Evolutionary conservation across 1,284 basidiomycete species (phyloP).

Genomic region (Violaceomyces palustris): DNA sequence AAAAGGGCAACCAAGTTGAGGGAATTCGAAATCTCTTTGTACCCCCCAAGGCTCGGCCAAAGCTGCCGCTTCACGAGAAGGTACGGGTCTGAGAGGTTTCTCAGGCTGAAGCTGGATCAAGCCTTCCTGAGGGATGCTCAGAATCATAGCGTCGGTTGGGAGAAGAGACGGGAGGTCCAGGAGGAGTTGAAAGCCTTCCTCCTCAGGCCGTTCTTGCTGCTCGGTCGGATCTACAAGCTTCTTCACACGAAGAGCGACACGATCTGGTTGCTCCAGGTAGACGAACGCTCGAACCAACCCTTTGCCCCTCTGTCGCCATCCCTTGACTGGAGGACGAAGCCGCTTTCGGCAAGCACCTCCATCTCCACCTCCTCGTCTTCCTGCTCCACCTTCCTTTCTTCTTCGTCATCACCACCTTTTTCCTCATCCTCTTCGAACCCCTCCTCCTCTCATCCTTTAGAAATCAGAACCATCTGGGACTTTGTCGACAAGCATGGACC

Average conservation of each 20-base stretch:
- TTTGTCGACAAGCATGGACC: slow-evolving; percentile 27
- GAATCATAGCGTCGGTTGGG: not conserved
- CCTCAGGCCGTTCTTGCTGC: slow-evolving; percentile 5
- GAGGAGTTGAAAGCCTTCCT: slow-evolving; percentile 15
- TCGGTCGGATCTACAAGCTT: slow-evolving; percentile 24
- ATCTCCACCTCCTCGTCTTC: too few species aligned
- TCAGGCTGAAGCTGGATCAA: slow-evolving; percentile 16
- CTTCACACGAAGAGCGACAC: slow-evolving; percentile 42
- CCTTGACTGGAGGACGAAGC: too few species aligned
- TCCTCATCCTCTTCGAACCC: too few species aligned
- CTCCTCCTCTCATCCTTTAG: not conserved
- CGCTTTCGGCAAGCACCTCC: too few species aligned
- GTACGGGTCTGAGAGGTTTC: slow-evolving; percentile 17
- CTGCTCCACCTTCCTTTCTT: too few species aligned
- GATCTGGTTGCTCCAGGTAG: slow-evolving; percentile 27
- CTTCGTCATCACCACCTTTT: too few species aligned
- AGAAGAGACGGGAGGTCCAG: slow-evolving; percentile 9
- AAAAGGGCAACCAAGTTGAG: too few species aligned
- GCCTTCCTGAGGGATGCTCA: slow-evolving; percentile 10
- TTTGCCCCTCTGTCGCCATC: too few species aligned
- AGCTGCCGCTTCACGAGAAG: slow-evolving; percentile 21
- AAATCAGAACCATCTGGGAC: slow-evolving; percentile 8
- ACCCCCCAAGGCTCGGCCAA: slow-evolving; percentile 13
- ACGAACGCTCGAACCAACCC: too few species aligned
- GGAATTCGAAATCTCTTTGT: slow-evolving; percentile 9